Evolutionary conservation across 2,329 filamentous ascomycete genomes (phyloP).

Genomic region (Aspergillus sp.): DNA sequence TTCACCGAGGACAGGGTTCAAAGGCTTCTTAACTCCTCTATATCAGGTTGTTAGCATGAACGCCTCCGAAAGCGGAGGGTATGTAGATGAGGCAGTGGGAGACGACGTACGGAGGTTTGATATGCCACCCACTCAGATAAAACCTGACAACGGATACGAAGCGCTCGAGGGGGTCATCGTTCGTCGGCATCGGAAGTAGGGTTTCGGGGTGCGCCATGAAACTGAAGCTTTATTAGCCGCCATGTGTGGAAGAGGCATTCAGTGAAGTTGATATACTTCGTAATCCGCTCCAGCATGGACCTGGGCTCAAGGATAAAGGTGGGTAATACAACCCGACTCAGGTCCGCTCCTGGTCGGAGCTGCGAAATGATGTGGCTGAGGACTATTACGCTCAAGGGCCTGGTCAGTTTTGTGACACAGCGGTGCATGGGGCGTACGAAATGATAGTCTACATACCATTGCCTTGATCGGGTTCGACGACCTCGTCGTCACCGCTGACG

Average conservation of each 20-base stretch:
- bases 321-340: constrained; percentile 89
- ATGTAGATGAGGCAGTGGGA: neutral
- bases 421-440: neutral
- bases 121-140: constrained; percentile 98
- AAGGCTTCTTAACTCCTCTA: constrained; percentile 94
- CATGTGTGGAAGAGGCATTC: neutral
- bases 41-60: constrained; percentile 2
- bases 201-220: constrained; percentile 99
- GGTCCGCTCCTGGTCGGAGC: constrained; percentile 88
- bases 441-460: constrained; percentile 64
- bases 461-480: constrained; percentile 89
- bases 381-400: constrained; percentile 54
- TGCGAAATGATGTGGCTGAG: constrained; percentile 97
- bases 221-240: constrained; percentile 51
- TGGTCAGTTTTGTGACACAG: constrained; percentile 2
- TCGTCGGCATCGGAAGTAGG: constrained; percentile 79
- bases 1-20: constrained; percentile 95
- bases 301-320: constrained; percentile 97
- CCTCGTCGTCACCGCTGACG: constrained; percentile 66
- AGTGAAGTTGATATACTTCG: constrained; percentile 65
- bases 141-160: constrained; percentile 97
- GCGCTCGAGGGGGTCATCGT: constrained; percentile 84
- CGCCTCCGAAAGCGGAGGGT: neutral
- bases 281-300: constrained; percentile 98
- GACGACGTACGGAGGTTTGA: constrained; percentile 80